Evolutionary conservation across 1,284 basidiomycete species (phyloP).

Genomic region (Marasmius oreades): DNA sequence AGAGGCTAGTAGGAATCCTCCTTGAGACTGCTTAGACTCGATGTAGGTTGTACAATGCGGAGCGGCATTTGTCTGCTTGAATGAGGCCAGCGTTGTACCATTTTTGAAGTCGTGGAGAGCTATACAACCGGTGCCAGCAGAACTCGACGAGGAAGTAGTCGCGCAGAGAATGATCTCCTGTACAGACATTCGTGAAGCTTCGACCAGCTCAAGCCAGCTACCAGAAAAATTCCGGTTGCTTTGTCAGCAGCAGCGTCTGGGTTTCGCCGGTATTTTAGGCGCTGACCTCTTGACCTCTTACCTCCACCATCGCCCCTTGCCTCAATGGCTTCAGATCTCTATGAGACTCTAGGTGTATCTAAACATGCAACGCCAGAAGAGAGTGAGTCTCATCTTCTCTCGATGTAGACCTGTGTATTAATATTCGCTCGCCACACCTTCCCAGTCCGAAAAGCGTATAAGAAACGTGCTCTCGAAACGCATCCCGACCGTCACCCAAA

Average conservation of each 20-base stretch:
- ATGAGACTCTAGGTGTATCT: conserved; percentile 44
- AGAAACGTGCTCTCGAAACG: conserved; percentile 52
- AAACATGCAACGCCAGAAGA: conserved; percentile 39
- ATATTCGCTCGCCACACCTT: conserved; percentile 16
- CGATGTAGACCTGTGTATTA: not conserved
- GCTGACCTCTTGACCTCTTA: not conserved
- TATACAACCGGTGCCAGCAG: conserved; percentile 55
- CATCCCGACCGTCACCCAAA: conserved; percentile 50
- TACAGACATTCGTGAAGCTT: conserved; percentile 44
- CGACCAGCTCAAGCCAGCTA: too few relatives aligned
- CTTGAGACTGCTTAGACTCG: conserved; percentile 62
- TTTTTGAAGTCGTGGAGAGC: conserved; percentile 72
- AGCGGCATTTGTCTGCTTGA: conserved; percentile 69
- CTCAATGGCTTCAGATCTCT: conserved; percentile 56
- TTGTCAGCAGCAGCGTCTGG: not conserved
- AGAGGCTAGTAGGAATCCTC: conserved; percentile 72
- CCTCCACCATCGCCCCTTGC: conserved; percentile 7
- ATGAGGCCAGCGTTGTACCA: conserved; percentile 62
- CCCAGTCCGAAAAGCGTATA: conserved; percentile 62
- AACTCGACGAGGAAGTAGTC: conserved; percentile 46
- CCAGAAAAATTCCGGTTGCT: too few relatives aligned
- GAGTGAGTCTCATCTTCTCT: conserved; percentile 29
- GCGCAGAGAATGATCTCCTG: conserved; percentile 68
- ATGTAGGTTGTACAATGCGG: conserved; percentile 57
- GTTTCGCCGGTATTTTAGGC: not conserved